A percentile compares a stretch with the other conserved stretches of the same genome.
Evolutionary conservation across 2,329 filamentous ascomycete genomes (phyloP).

Genomic region (Penicillium sp.): DNA sequence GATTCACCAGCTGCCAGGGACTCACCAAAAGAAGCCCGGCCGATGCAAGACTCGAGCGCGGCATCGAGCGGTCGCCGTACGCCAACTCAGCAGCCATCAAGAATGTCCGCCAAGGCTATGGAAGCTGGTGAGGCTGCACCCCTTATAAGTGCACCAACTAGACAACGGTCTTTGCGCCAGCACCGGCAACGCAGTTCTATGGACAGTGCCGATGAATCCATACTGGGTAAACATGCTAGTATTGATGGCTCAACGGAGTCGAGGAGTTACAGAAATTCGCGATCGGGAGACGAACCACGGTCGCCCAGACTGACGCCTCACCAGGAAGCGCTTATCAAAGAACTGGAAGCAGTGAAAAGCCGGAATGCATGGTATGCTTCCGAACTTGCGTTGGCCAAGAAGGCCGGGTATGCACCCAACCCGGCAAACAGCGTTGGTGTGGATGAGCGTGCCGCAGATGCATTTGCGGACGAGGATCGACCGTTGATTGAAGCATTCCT

Average conservation of each 20-base stretch:
- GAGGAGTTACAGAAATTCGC: conserved; percentile 34
- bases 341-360: conserved; percentile 74
- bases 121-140: conserved; percentile 41
- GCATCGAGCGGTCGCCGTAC: conserved; percentile 55
- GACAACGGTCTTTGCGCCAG: conserved; percentile 48
- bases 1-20: conserved; percentile 41
- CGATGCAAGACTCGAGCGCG: no score
- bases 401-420: conserved; percentile 76
- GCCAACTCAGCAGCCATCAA: conserved; percentile 47
- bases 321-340: conserved; percentile 63
- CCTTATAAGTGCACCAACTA: conserved; percentile 35
- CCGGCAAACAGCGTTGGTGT: no score
- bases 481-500: conserved; percentile 85
- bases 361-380: conserved; percentile 96
- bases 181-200: conserved; percentile 56
- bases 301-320: conserved; percentile 40
- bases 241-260: conserved; percentile 35
- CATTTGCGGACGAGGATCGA: conserved; percentile 90
- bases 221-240: conserved; percentile 35
- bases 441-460: no score
- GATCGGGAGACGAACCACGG: conserved; percentile 39
- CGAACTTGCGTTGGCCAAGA: conserved; percentile 81
- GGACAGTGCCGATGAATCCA: conserved; percentile 58
- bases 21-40: no score
- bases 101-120: conserved; percentile 42